Percentiles rank a stretch among this genome's conserved stretches.
Conservation (phyloP, 495 filamentous ascomycete genomes). For the Pyronema omphalodes region DNA sequence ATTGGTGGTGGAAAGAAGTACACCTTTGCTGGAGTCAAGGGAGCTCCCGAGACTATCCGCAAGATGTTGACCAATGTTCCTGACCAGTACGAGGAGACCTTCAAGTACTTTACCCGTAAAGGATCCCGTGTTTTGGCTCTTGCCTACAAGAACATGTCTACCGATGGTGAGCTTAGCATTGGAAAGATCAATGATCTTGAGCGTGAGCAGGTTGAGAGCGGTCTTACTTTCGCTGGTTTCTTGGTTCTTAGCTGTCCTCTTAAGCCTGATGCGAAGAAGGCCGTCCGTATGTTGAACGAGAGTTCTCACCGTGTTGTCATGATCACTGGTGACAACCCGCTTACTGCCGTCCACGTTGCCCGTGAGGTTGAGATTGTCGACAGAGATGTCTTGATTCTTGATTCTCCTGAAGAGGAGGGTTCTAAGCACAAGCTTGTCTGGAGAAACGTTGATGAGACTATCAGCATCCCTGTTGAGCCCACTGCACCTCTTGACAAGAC, state of each 20-base stretch:
- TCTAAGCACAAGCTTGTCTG: slow-evolving; percentile 72
- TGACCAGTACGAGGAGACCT: slow-evolving; percentile 89
- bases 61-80: slow-evolving; percentile 75
- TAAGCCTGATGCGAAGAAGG: slow-evolving; percentile 87
- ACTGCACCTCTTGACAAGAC: slow-evolving; percentile 59
- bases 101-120: slow-evolving; percentile 90
- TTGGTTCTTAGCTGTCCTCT: slow-evolving; percentile 86
- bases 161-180: slow-evolving; percentile 61
- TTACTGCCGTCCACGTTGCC: slow-evolving; percentile 91
- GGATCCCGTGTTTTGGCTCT: slow-evolving; percentile 86
- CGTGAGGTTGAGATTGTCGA: slow-evolving; percentile 95
- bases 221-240: slow-evolving; percentile 81
- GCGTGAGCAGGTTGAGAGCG: slow-evolving; percentile 76
- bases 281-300: slow-evolving; percentile 94
- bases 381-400: slow-evolving; percentile 81
- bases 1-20: slow-evolving; percentile 50
- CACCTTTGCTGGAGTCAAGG: slow-evolving; percentile 90
- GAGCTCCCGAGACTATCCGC: slow-evolving; percentile 87
- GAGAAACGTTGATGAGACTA: slow-evolving; percentile 85
- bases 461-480: slow-evolving; percentile 73
- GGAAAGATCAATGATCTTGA: slow-evolving; percentile 78
- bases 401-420: slow-evolving; percentile 79
- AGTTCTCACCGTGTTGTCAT: slow-evolving; percentile 96
- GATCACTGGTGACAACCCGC: slow-evolving; percentile 97
- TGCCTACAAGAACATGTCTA: slow-evolving; percentile 75